Evolutionary conservation across 83 land plant species (phyloP), one percentile per base, ranked within the genome.

Genomic region (Thuja plicata): DNA sequence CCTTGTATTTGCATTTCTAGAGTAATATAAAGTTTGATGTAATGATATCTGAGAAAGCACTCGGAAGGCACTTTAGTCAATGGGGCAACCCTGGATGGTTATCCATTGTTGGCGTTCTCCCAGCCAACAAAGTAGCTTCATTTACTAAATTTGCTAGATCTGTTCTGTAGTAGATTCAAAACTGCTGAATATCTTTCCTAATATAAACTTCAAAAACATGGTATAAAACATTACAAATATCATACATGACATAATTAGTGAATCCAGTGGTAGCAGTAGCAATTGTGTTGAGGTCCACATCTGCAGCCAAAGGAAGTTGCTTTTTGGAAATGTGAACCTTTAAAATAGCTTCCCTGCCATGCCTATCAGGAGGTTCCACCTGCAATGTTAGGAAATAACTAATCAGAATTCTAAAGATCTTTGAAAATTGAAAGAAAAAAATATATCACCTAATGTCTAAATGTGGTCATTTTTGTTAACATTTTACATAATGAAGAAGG

Each of bases 131-230:
- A 83, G 99, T 99, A 87, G 99, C 99, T 91, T 98, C 99, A 92
- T 98, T 98, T n/a, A 97, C 99, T 87, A 98, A 91, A 89, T 98
- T 98, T 90, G 99, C 99, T n/a, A 98, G 93, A 87, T 98, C 99
- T 90, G 99, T 99, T 93, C 99, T 98, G 97, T 79, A 89, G 38
- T 87, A 87, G 54, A 19, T 88, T 73, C 15, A 83, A 91, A 10
- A 46, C 87, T 70, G 87, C 35, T 38, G 45, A 24, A 37, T 40
- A 21, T 43, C 52, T 55, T 41, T 32, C 37, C 9, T 24, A 89
- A 45, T 77, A 41, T 71, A 19, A 43, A 50, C 54, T 1, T 1
- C 11, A 50, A 76, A 40, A 50, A 35, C 40, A 19, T 35, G 35
- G 43, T 82, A 21, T n/a, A 7, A 46, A 77, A 27, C 70, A 54